Evolutionary conservation across 306 rosid genomes (phyloP), one percentile per base, ranked within the genome.

Genomic region (Cucumis hystrix): DNA sequence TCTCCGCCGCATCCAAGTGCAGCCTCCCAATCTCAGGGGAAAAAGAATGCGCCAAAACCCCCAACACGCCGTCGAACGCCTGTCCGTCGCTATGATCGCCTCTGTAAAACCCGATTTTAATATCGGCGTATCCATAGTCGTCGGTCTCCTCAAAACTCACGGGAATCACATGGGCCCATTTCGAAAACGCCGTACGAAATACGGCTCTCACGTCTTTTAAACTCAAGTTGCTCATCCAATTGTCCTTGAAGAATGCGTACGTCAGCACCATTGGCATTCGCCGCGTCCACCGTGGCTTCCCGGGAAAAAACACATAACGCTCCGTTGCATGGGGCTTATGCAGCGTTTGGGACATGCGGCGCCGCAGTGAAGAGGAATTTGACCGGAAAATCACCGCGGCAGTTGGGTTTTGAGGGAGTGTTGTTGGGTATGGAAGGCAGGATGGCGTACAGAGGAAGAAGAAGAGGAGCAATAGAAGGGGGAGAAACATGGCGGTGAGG

Each of bases 11-110:
- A 3, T 93, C 98, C 0, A 93, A 92, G 84, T 91, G 97, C 66
- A 93, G 84, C 78, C 91, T 61, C 35, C 97, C 98, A 0, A 85
- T 93, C 85, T 88, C 89, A 0, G 97, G 97, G 0, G 93, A 88
- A 56, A 93, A 93, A 0, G 97, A 91, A 80, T 93, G 98, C 0
- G 98, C 98, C 35, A 93, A 30, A 74, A 88, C 91, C 1, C 98
- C 93, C 0, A 93, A 87, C 17, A 84, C 91, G 17, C 98, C 98
- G 28, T 93, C 97, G 10, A 93, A 93, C 5, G 98, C 84, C 84
- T 91, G 91, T 0, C 91, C 91, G 17, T 93, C 98, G 5, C 97
- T 92, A 45, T 93, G 98, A 4, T 93, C 93, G 2, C 96, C 98
- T 0, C 28, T 70, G 78, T 86, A 91, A 64, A 91, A 91, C 56